Conservation (phyloP, 2,329 filamentous ascomycete genomes). For the Xylariaceae sp. region DNA sequence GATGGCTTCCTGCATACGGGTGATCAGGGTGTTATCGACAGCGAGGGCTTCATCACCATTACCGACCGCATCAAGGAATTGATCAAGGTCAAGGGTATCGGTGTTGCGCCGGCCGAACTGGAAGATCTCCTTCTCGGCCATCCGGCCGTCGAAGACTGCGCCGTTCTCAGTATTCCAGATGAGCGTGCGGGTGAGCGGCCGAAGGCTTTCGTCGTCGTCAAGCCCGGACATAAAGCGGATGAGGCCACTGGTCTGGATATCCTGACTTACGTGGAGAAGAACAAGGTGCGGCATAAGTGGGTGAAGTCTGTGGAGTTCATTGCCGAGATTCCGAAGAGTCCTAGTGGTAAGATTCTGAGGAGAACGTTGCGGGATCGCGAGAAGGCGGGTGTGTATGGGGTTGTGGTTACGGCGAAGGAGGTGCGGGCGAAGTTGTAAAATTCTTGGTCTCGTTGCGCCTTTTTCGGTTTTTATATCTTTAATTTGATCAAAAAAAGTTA, state of each 20-base stretch:
- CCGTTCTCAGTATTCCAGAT: conserved; percentile 49
- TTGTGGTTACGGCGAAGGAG: conserved; percentile 24
- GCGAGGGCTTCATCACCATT: conserved; percentile 52
- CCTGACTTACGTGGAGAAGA: conserved; percentile 46
- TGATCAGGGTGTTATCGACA: conserved; percentile 51
- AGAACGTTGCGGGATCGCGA: conserved; percentile 44
- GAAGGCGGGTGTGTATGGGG: conserved; percentile 24
- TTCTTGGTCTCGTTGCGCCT: background rate
- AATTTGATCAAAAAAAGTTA: too few relatives aligned
- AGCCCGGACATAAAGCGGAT: conserved; percentile 23
- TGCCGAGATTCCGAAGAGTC: conserved; percentile 53
- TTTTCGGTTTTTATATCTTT: background rate
- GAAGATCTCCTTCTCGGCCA: conserved; percentile 59
- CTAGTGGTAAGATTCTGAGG: conserved; percentile 57
- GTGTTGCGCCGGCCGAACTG: conserved; percentile 58
- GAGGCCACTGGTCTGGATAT: conserved; percentile 36
- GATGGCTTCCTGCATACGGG: conserved; percentile 46
- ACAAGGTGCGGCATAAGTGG: conserved; percentile 52
- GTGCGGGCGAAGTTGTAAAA: conserved; percentile 34
- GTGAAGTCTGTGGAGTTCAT: conserved; percentile 48
- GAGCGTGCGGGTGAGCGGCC: conserved; percentile 53
- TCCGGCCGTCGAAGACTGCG: conserved; percentile 49
- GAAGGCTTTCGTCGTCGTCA: conserved; percentile 52
- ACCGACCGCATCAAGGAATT: conserved; percentile 62
- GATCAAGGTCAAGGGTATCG: conserved; percentile 62